A percentile compares a stretch with the other conserved stretches of the same genome.
These are phyloP conservation scores for Fusarium heterosporum DNA, from an alignment of 2,329 filamentous ascomycete genomes.

Conservation along the genomic window DNA sequence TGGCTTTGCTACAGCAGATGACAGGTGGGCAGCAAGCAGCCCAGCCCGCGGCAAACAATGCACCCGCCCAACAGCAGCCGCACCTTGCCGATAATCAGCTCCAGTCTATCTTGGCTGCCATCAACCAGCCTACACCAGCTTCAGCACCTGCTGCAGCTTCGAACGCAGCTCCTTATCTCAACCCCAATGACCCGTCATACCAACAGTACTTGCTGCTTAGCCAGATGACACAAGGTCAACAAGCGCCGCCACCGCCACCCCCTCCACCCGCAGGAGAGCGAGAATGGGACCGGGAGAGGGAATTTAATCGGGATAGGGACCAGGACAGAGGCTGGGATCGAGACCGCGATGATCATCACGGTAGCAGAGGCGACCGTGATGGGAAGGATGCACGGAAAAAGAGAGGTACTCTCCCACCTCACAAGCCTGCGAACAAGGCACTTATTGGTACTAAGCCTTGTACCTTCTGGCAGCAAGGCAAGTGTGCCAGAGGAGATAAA, in stretches of 20 bases:
- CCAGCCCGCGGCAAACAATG: constrained; percentile 23
- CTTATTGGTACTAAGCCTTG: constrained; percentile 76
- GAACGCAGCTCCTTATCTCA: constrained; percentile 46
- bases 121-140: constrained; percentile 53
- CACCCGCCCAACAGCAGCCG: constrained; percentile 43
- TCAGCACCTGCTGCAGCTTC: constrained; percentile 35
- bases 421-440: constrained; percentile 64
- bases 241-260: constrained; percentile 40
- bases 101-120: constrained; percentile 59
- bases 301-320: constrained; percentile 47
- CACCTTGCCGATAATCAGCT: constrained; percentile 55
- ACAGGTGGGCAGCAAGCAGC: constrained; percentile 49
- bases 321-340: constrained; percentile 44
- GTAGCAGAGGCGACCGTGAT: constrained; percentile 49
- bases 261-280: constrained; percentile 49
- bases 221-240: constrained; percentile 54
- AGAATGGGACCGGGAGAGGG: constrained; percentile 46
- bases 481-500: constrained; percentile 77
- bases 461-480: constrained; percentile 76
- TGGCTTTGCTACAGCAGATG: constrained; percentile 58
- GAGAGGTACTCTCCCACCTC: constrained; percentile 55
- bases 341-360: constrained; percentile 51
- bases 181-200: constrained; percentile 56
- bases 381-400: constrained; percentile 57
- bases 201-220: constrained; percentile 55